phyloP scores from a whole-genome alignment of 2,329 filamentous ascomycete genomes.

The Arthrobotrys sinensis region DNA sequence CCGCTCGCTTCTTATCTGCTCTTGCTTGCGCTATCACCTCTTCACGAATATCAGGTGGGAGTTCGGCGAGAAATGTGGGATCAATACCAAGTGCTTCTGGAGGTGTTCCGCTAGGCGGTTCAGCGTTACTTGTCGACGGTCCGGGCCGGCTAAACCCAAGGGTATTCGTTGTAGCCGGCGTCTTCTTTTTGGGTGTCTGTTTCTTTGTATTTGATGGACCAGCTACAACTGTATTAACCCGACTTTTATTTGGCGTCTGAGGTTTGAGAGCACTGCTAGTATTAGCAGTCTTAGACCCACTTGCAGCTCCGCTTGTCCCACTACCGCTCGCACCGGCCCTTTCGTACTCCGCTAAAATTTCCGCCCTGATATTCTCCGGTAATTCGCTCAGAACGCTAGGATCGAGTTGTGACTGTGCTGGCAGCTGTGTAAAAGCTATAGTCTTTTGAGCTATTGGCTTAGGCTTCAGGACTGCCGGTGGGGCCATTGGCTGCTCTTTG shows the following conservation, averaged over 20 bases:
- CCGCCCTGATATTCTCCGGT: slow-evolving; percentile 86
- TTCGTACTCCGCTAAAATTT: slow-evolving; percentile 81
- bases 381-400: slow-evolving; percentile 85
- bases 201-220: slow-evolving; percentile 71
- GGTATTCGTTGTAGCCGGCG: slow-evolving; percentile 71
- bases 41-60: slow-evolving; percentile 83
- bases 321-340: slow-evolving; percentile 53
- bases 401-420: slow-evolving; percentile 83
- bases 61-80: slow-evolving; percentile 79
- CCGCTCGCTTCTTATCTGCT: slow-evolving; percentile 58
- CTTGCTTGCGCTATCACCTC: slow-evolving; percentile 77
- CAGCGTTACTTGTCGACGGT: slow-evolving; percentile 75
- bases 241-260: slow-evolving; percentile 74
- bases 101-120: slow-evolving; percentile 24
- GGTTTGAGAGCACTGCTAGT: slow-evolving; percentile 64
- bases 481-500: slow-evolving; percentile 63
- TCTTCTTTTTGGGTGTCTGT: slow-evolving; percentile 79
- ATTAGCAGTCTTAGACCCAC: slow-evolving; percentile 65
- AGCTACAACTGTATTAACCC: slow-evolving; percentile 66
- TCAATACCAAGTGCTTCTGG: slow-evolving; percentile 53
- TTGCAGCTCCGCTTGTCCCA: slow-evolving; percentile 61
- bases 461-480: slow-evolving; percentile 63
- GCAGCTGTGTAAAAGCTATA: slow-evolving; percentile 62
- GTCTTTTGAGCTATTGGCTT: slow-evolving; percentile 66
- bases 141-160: slow-evolving; percentile 75